A percentile compares a stretch with the other conserved stretches of the same genome.
These are phyloP conservation scores for Candida morakotiae DNA, from an alignment of 805 yeast species.

Conservation along the genomic window DNA sequence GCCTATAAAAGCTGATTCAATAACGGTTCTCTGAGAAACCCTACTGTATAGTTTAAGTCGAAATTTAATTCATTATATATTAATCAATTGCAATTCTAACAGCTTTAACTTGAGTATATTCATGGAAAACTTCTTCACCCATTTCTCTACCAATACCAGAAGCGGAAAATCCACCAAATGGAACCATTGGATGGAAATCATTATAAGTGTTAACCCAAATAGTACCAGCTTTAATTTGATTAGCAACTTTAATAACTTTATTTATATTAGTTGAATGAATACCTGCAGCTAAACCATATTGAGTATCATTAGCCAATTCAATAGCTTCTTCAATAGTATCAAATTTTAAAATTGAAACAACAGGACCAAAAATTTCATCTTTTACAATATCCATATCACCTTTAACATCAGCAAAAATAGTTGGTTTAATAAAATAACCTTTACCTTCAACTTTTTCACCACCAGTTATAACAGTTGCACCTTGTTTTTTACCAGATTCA, in stretches of 20 bases:
- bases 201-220: constrained; percentile 90
- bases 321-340: constrained; percentile 79
- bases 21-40: too few relatives aligned
- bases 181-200: constrained; percentile 82
- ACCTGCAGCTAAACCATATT: constrained; percentile 89
- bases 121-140: constrained; percentile 82
- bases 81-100: constrained; percentile 49
- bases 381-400: constrained; percentile 70
- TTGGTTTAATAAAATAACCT: constrained; percentile 75
- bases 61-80: background rate
- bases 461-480: constrained; percentile 79
- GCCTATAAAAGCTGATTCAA: too few relatives aligned
- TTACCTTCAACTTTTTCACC: constrained; percentile 71
- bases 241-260: constrained; percentile 72
- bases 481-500: constrained; percentile 74
- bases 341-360: constrained; percentile 80
- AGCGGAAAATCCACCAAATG: constrained; percentile 90
- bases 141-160: constrained; percentile 94
- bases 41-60: too few relatives aligned
- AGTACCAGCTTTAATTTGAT: constrained; percentile 79
- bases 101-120: constrained; percentile 83
- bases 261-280: constrained; percentile 73
- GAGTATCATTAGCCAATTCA: constrained; percentile 70
- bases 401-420: constrained; percentile 78
- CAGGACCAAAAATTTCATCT: constrained; percentile 96